A percentile compares a stretch with the other conserved stretches of the same genome.
phyloP scores from a whole-genome alignment of 75 land plant genomes.

The Pinus tabuliformis region DNA sequence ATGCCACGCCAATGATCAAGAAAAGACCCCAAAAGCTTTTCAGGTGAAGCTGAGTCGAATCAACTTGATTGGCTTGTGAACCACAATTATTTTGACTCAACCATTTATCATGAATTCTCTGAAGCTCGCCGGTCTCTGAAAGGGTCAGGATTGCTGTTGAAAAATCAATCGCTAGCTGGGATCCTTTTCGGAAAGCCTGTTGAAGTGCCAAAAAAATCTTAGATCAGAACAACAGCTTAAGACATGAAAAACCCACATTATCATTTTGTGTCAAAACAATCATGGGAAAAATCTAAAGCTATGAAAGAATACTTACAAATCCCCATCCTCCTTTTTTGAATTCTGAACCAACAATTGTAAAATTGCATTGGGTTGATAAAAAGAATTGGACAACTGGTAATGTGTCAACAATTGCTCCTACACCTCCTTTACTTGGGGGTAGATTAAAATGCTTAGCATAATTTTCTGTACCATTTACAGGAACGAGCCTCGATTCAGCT shows the following conservation, averaged over 20 bases:
- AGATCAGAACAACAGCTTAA: not conserved
- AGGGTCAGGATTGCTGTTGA: constrained; percentile 85
- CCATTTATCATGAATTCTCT: constrained; percentile 75
- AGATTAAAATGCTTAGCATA: constrained; percentile 14
- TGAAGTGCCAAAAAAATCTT: not conserved
- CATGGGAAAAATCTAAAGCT: not conserved
- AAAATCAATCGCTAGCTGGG: constrained; percentile 76
- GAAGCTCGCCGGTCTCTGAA: constrained; percentile 83
- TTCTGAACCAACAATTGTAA: constrained; percentile 18
- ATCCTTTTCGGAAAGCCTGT: constrained; percentile 84
- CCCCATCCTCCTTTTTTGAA: constrained; percentile 21
- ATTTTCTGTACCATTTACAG: constrained; percentile 15
- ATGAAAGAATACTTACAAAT: constrained; percentile 1
- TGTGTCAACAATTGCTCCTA: constrained; percentile 24
- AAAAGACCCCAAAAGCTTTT: constrained; percentile 86
- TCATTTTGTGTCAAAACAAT: not conserved
- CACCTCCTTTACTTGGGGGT: constrained; percentile 10
- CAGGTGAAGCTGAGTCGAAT: constrained; percentile 16
- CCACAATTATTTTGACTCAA: constrained; percentile 34
- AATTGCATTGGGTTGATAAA: constrained; percentile 13
- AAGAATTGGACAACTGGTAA: constrained; percentile 22
- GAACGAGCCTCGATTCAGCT: constrained; percentile 22
- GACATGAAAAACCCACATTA: not conserved
- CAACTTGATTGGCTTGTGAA: constrained; percentile 4
- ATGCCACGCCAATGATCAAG: constrained; percentile 63